A percentile compares a stretch with the other conserved stretches of the same genome.
These are phyloP conservation scores for Hypericum perforatum DNA, from an alignment of 345 rosid species.

Conservation along the genomic window DNA sequence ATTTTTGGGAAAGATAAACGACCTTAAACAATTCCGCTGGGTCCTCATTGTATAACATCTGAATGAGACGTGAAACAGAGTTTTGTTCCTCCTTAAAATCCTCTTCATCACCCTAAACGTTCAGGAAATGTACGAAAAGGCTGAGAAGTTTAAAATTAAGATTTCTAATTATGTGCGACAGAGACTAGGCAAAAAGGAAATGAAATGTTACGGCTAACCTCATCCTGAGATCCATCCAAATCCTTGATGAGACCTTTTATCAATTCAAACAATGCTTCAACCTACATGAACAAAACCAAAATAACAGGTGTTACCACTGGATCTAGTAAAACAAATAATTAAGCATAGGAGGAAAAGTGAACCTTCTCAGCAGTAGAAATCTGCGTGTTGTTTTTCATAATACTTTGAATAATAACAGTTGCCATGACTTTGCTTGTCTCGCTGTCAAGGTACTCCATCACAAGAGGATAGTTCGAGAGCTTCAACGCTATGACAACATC, in stretches of 20 bases:
- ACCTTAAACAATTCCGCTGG: constrained; percentile 98
- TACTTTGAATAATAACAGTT: constrained; percentile 77
- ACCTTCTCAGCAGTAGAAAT: constrained; percentile 82
- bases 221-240: constrained; percentile 58
- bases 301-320: constrained; percentile 9
- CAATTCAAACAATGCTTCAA: constrained; percentile 82
- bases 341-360: constrained; percentile 12
- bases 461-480: constrained; percentile 78
- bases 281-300: constrained; percentile 33
- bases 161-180: constrained; percentile 7
- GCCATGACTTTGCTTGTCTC: constrained; percentile 97
- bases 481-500: constrained; percentile 83
- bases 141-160: constrained; percentile 5
- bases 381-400: constrained; percentile 81
- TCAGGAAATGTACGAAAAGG: constrained; percentile 5
- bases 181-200: constrained; percentile 7
- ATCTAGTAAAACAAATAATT: constrained; percentile 11
- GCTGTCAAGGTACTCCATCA: constrained; percentile 76
- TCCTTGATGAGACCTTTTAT: constrained; percentile 90
- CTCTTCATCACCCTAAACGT: constrained; percentile 71
- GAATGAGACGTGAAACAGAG: constrained; percentile 92
- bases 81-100: constrained; percentile 96
- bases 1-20: background rate
- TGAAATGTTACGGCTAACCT: constrained; percentile 38
- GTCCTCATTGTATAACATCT: constrained; percentile 79